These are phyloP conservation scores for Cinchona pubescens DNA, from an alignment of 257 asterid species.

Conservation along the genomic window DNA sequence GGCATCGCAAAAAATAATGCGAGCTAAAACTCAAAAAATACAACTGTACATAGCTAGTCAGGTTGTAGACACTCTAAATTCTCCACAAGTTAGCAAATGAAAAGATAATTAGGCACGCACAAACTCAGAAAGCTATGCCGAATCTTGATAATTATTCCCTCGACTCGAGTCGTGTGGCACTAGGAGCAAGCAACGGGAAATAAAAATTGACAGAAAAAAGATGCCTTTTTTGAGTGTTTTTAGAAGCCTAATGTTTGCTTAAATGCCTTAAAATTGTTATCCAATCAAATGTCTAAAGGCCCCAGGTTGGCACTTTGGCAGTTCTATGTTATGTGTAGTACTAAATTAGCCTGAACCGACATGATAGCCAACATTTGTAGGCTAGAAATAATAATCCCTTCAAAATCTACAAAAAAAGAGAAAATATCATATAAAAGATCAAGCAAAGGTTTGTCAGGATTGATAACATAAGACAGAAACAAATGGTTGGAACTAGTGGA, in stretches of 20 bases:
- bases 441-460: slow-evolving; percentile 11
- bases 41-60: not conserved
- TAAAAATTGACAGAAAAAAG: not conserved
- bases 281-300: too few relatives aligned
- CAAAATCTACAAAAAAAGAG: not conserved
- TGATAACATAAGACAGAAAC: not conserved
- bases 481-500: slow-evolving; percentile 13
- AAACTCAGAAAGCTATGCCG: not conserved
- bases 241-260: not conserved
- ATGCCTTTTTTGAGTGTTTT: not conserved
- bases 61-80: not conserved
- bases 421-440: not conserved
- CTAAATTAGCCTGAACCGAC: not conserved
- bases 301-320: not conserved
- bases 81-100: not conserved
- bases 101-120: too few relatives aligned
- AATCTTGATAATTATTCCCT: not conserved
- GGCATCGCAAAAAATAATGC: not conserved
- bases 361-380: not conserved
- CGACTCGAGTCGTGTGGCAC: too few relatives aligned
- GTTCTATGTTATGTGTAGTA: not conserved
- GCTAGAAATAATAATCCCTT: not conserved
- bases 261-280: too few relatives aligned
- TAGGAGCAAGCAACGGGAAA: not conserved
- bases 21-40: not conserved